Percentiles rank a stretch among this genome's conserved stretches.
phyloP scores from a whole-genome alignment of 169 alveolate species.

The Babesia sp. region DNA sequence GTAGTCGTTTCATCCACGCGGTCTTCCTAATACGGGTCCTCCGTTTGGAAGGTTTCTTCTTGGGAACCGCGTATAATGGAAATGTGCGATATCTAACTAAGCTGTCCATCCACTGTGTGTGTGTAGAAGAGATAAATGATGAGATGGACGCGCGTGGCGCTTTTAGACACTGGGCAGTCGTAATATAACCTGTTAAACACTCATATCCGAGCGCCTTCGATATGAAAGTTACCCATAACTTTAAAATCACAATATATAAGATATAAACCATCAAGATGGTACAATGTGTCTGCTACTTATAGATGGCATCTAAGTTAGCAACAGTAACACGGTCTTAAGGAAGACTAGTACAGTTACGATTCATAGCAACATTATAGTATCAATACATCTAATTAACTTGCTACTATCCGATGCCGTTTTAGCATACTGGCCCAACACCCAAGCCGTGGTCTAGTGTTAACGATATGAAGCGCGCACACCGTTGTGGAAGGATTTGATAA shows the following conservation, averaged over 20 bases:
- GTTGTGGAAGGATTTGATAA: background rate
- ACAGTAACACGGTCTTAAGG: background rate
- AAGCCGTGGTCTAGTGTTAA: background rate
- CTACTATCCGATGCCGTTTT: background rate
- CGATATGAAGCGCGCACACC: background rate
- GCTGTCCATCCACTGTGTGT: background rate
- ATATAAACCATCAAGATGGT: background rate
- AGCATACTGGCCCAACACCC: background rate
- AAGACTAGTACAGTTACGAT: background rate
- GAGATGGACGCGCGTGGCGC: background rate
- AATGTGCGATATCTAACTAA: background rate
- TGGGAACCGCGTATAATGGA: constrained; percentile 73
- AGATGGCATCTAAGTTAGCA: background rate
- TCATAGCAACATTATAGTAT: background rate
- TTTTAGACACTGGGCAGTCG: background rate
- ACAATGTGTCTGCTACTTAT: background rate
- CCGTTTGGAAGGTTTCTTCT: constrained; percentile 78
- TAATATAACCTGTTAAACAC: background rate
- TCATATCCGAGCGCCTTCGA: background rate
- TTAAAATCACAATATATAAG: background rate
- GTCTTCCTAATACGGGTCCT: constrained; percentile 75
- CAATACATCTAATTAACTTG: no score
- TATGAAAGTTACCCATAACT: background rate
- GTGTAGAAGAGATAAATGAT: background rate
- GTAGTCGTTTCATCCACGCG: constrained; percentile 82